Evolutionary conservation across 2,329 filamentous ascomycete genomes (phyloP).

Genomic region (Nemania sp.): DNA sequence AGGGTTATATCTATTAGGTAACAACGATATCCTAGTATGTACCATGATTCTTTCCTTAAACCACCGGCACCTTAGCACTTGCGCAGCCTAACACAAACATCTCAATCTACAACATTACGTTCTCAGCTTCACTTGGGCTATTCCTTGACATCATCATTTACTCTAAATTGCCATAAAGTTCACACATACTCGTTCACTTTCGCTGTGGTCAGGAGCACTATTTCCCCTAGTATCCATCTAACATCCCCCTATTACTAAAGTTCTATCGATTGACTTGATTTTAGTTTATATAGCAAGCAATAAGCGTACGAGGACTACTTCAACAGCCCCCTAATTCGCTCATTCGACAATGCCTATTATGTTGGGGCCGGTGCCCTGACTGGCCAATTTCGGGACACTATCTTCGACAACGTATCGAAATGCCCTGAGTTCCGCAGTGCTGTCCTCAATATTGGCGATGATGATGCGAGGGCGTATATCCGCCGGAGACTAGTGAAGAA

Average conservation of each 20-base stretch:
- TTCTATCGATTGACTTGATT: not conserved
- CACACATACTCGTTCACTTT: not conserved
- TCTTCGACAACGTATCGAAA: slow-evolving; percentile 23
- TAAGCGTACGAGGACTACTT: not conserved
- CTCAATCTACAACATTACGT: not conserved
- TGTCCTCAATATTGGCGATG: not conserved
- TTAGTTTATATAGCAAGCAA: not conserved
- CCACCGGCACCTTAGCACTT: not conserved
- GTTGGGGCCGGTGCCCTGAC: not conserved
- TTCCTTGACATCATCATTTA: not conserved
- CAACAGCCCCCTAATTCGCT: not conserved
- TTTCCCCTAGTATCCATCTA: not conserved
- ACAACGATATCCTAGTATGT: not conserved
- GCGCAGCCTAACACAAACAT: not conserved
- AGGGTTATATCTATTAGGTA: not conserved
- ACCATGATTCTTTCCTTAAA: not conserved
- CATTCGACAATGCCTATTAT: slow-evolving; percentile 3
- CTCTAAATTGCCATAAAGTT: not conserved
- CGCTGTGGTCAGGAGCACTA: not conserved
- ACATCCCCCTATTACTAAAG: not conserved
- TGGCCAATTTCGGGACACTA: not conserved
- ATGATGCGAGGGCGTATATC: not conserved
- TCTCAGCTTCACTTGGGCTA: not conserved
- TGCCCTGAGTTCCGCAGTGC: not conserved
- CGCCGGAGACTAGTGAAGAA: no score